Percentiles rank a stretch among this genome's conserved stretches.
These are phyloP conservation scores for Cercospora sp. DNA, from an alignment of 2,329 filamentous ascomycete genomes.

Conservation along the genomic window DNA sequence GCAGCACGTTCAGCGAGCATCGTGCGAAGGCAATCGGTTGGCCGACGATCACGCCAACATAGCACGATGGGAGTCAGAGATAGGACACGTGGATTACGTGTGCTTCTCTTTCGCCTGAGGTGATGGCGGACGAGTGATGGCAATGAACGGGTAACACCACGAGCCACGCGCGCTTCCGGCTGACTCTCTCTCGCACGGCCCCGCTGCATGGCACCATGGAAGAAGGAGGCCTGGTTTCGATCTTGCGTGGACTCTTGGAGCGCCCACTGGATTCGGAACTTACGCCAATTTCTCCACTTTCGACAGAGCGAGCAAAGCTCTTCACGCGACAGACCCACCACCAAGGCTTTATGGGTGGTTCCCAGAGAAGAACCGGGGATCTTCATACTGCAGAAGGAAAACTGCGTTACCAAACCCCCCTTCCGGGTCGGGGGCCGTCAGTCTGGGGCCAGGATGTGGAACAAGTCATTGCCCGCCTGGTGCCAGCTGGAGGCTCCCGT, in stretches of 20 bases:
- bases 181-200: neutral
- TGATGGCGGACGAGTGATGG: neutral
- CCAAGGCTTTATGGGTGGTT: neutral
- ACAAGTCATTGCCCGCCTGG: neutral
- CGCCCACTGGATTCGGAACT: neutral
- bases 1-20: neutral
- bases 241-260: neutral
- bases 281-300: neutral
- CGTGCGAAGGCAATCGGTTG: neutral
- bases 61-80: neutral
- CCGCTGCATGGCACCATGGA: neutral
- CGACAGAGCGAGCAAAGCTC: neutral
- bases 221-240: neutral
- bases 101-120: neutral
- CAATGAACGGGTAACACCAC: neutral
- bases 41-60: neutral
- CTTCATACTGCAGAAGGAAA: neutral
- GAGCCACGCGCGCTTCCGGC: neutral
- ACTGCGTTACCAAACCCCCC: neutral
- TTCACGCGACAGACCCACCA: neutral
- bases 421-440: conserved; percentile 2
- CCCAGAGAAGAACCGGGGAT: neutral
- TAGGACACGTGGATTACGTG: neutral
- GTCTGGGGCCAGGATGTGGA: neutral
- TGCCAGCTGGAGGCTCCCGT: neutral